Evolutionary conservation across 208 protist species (phyloP), one percentile per base, ranked within the genome.

Genomic region (Jaenimonas drosophilae): DNA sequence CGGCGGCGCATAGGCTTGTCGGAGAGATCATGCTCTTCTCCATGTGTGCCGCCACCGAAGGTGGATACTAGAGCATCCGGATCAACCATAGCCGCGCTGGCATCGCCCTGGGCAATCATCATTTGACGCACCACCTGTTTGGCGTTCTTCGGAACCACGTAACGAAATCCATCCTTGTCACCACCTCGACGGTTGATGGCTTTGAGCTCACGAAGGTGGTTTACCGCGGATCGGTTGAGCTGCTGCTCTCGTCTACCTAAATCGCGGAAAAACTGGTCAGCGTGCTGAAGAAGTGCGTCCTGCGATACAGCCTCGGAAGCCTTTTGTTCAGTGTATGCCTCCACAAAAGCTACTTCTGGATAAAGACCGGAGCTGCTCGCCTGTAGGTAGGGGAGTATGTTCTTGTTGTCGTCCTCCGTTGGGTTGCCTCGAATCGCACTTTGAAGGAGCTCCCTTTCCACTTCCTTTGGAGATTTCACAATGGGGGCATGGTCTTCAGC

Each of bases 111-210:
- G 17, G 47, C 60, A 30, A 61, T 37, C 49, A 67, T 32, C 65
- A 93, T 76, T 40, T 86, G 67, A 12, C 66, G 59, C 38, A 84
- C 81, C 4, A 90, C 61, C 36, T 71, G 40, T 64, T 80, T 86
- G 9, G 74, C 70, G 47, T 75, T 87, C 19, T 67, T 72, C 2
- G 85, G 85, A 20, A 93, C 50, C 0, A 93, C 75, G 54, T 93
- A 93, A 38, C 70, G 70, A 46, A 93, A 93, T 2, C 85, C 85
- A 19, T 93, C 77, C 53, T 78, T 87, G 51, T 93, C 85, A 6
- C 85, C 85, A n/a, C 85, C 85, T 5, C 66, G 67, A 14, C 72
- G 67, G 62, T 93, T 93, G 21, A 90, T 70, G 23, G 56, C 62
- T 49, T 81, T 83, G 50, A 93, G 42, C 38, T 81, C 59, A 0